Base-by-base conservation (phyloP, 164 flowering plant species). In the Magnolia sinica region DNA sequence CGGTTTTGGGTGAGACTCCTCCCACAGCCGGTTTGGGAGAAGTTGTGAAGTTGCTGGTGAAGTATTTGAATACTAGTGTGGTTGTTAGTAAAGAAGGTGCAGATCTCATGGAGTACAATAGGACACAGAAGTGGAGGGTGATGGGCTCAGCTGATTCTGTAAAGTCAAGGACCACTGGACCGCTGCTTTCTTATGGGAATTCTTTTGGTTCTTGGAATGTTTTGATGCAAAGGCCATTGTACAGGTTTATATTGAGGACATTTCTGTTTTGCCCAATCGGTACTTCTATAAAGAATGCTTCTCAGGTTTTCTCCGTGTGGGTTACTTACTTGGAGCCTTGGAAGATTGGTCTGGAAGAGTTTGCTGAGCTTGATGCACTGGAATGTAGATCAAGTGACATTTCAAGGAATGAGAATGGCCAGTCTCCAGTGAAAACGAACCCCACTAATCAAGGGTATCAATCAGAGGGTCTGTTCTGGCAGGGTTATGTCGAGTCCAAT, bases 1-100 rank as follows among this genome's bases (percentile, higher is more conserved):
- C 86, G 7, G 87, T 84, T 37, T 78, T 89, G 76, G 88, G 88
- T 11, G 94, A 89, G 79, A 80, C 84, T 8, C 95, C 93, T 0
- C 97, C 96, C 0, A 77, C 89, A 2, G 66, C 91, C n/a, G 97
- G 95, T 20, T 75, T 95, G 78, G 96, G 90, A 10, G 92, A 88
- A 76, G 85, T 89, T 14, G 88, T 91, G 70, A 87, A 86, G 82
- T 66, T 95, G 69, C 84, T 91, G 78, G 86, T 92, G 71, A 88
- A 87, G 77, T 92, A 89, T 82, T 68, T 95, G 80, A 92, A 88
- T 81, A 78, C 85, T 81, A 81, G 85, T 71, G 81, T 79, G 7
- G 77, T 75, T 58, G 70, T 29, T 20, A 19, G 19, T 4, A 50
- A 50, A 0, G 86, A 79, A 20, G 88, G 74, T 64, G 49, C 18